Evolutionary conservation across 2,329 filamentous ascomycete species (phyloP).

Genomic region (Xylariales sp.): DNA sequence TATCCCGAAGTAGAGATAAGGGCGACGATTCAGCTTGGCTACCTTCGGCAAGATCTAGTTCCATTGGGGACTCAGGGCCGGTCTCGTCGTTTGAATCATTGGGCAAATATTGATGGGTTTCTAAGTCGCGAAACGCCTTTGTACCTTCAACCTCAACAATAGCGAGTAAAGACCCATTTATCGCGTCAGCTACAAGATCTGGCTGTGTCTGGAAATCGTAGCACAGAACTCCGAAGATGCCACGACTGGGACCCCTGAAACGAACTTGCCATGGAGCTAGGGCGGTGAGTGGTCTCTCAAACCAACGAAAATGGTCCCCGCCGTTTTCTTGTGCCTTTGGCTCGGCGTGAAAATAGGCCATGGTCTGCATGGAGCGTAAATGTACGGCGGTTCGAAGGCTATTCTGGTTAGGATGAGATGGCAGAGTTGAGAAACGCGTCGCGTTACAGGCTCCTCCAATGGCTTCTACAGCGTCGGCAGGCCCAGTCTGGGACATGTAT

Average conservation of each 20-base stretch:
- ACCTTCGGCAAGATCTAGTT: slow-evolving; percentile 40
- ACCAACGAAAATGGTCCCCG: slow-evolving; percentile 58
- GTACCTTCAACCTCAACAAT: slow-evolving; percentile 70
- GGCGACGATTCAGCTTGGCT: slow-evolving; percentile 25
- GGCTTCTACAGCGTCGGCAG: slow-evolving; percentile 65
- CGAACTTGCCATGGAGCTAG: slow-evolving; percentile 70
- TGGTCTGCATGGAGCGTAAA: slow-evolving; percentile 78
- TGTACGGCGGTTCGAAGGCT: slow-evolving; percentile 72
- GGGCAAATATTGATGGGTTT: slow-evolving; percentile 25
- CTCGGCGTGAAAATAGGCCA: slow-evolving; percentile 78
- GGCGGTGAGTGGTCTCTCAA: slow-evolving; percentile 65
- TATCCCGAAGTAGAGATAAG: slow-evolving; percentile 32
- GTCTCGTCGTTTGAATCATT: slow-evolving; percentile 34
- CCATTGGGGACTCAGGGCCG: slow-evolving; percentile 34
- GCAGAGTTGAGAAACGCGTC: slow-evolving; percentile 62
- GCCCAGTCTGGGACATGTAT: slow-evolving; percentile 75
- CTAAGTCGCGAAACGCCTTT: slow-evolving; percentile 58
- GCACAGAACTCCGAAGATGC: slow-evolving; percentile 73
- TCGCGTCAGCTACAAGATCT: slow-evolving; percentile 69
- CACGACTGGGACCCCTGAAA: slow-evolving; percentile 63
- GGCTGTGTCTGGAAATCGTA: slow-evolving; percentile 73
- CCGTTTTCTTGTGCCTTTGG: slow-evolving; percentile 30
- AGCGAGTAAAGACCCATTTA: slow-evolving; percentile 78
- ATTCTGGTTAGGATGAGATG: slow-evolving; percentile 68
- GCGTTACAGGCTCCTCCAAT: slow-evolving; percentile 59